These are phyloP conservation scores for Myxozyma mucilagina DNA, from an alignment of 805 yeast species.

Conservation along the genomic window DNA sequence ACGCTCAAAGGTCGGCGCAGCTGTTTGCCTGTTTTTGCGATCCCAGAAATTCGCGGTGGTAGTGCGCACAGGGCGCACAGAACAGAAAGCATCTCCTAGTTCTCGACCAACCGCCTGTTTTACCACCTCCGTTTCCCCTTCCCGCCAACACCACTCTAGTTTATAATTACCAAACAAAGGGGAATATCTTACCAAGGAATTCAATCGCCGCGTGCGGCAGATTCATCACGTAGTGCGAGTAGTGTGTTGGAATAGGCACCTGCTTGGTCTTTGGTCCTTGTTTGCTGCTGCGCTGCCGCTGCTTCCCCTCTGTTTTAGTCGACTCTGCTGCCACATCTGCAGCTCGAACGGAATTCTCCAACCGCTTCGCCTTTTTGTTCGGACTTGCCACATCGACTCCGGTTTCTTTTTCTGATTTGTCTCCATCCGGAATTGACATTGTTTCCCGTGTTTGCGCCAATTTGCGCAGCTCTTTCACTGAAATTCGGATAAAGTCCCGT, in stretches of 20 bases:
- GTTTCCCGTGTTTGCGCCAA: conserved; percentile 10
- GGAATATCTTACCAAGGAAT: conserved; percentile 45
- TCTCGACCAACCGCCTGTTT: neutral
- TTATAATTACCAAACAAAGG: neutral
- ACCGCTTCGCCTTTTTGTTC: neutral
- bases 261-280: neutral
- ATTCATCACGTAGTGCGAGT: conserved; percentile 87
- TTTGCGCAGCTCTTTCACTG: conserved; percentile 8
- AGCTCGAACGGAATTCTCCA: conserved; percentile 4
- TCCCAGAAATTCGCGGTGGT: neutral
- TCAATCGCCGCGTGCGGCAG: conserved; percentile 90
- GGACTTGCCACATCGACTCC: neutral
- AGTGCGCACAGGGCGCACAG: neutral
- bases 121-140: neutral
- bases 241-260: conserved; percentile 50
- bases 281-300: neutral
- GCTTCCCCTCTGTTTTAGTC: neutral
- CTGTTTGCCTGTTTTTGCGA: neutral
- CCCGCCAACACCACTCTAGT: neutral
- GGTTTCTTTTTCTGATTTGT: neutral
- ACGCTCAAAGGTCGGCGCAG: neutral
- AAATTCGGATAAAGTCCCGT: conserved; percentile 62
- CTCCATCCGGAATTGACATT: conserved; percentile 3
- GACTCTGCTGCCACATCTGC: conserved; percentile 37
- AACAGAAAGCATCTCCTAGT: neutral